Conservation (phyloP, 352 stramenopile genomes). For the Globisporangium spinosum region DNA sequence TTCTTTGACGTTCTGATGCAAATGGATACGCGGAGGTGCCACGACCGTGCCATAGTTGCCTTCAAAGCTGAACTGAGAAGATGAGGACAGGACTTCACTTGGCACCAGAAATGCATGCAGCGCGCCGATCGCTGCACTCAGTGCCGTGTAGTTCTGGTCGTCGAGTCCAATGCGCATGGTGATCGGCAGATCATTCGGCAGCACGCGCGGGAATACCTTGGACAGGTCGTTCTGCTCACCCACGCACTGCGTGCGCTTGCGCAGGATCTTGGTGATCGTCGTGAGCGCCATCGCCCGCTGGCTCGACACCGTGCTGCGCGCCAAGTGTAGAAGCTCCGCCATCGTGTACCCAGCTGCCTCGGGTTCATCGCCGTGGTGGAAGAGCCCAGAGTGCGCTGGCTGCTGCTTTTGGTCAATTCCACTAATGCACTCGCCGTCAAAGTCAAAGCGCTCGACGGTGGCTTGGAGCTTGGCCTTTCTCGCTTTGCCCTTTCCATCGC, state of each 20-base stretch:
- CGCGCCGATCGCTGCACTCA: conserved; percentile 40
- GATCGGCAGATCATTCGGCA: conserved; percentile 44
- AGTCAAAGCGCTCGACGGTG: conserved; percentile 65
- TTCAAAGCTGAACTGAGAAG: conserved; percentile 19
- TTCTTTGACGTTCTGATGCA: conserved; percentile 31
- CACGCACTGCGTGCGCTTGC: conserved; percentile 33
- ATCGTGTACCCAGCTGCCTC: conserved; percentile 72
- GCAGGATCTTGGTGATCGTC: conserved; percentile 62
- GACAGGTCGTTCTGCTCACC: conserved; percentile 14
- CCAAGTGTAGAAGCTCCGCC: conserved; percentile 64
- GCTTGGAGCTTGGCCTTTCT: conserved; percentile 22
- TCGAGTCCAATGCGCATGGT: conserved; percentile 54
- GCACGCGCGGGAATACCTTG: conserved; percentile 21
- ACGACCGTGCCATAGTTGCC: conserved; percentile 29
- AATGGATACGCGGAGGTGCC: conserved; percentile 26
- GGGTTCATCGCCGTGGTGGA: conserved; percentile 76
- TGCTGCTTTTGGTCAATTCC: conserved; percentile 17
- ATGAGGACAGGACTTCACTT: not conserved
- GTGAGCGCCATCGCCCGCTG: conserved; percentile 65
- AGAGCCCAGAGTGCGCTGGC: conserved; percentile 61
- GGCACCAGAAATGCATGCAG: conserved; percentile 58
- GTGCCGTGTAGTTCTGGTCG: conserved; percentile 61
- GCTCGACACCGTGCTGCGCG: conserved; percentile 64
- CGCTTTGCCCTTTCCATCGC: conserved; percentile 12
- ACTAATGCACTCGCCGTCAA: conserved; percentile 41